Base-by-base conservation (phyloP, 768 basidiomycete species). In the Sarcodon aspratus region DNA sequence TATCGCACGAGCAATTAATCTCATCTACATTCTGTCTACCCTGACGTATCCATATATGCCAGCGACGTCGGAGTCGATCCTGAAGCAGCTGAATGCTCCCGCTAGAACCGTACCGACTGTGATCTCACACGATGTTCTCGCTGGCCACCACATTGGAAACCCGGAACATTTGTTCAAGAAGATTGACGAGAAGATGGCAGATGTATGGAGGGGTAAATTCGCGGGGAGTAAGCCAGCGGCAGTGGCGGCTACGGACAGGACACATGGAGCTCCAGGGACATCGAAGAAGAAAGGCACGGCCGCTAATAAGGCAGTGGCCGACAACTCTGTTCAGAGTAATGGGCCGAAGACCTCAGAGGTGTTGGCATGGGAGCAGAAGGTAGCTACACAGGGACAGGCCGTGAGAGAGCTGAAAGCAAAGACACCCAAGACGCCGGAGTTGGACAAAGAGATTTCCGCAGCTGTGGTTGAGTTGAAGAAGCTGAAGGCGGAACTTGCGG, bases 11-110 rank as follows among this genome's bases (percentile, higher is more conserved):
- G 87, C 93, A 27, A 66, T 92, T 64, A 97, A 97, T 69, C 70
- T 99, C 55, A 95, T 98, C 63, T 98, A 96, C 63, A 68, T 82
- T 35, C 73, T 99, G 49, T 85, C 90, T 10, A 83, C 80, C 31
- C 71, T 96, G 56, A 66, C 91, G 54, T 85, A 93, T 61, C 95
- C 96, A 0, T 99, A 91, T 80, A 97, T 99, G 93, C 96, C 96
- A 36, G 74, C 82, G 10, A 95, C 89, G 0, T 81, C 85, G 34
- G 79, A 78, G 21, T 72, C 80, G 3, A 93, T 99, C 55, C 73
- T 95, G 48, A 59, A 63, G 15, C 96, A 99, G 59, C 76, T 98
- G 54, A 90, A 96, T 59, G 93, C 92, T 0, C 92, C 92, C 1
- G 75, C 85, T 5, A 82, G 95, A 33, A 70, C 75, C 8, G 82